These are phyloP conservation scores for Mycena galopus DNA, from an alignment of 768 basidiomycete genomes.

Conservation along the genomic window DNA sequence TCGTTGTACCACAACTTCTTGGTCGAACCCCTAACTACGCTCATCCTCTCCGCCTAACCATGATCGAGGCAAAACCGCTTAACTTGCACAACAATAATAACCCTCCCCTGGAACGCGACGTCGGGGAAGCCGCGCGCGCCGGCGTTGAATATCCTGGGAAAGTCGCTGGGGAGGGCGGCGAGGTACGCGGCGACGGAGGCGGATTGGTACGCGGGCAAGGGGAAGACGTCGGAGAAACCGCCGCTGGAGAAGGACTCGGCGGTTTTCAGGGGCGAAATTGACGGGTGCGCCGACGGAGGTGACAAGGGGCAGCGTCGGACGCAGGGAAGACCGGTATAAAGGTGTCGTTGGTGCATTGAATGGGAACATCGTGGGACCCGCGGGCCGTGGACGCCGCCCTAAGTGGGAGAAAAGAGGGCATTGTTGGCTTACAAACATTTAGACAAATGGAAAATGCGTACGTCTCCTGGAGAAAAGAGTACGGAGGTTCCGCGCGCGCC, in stretches of 20 bases:
- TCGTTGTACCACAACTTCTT: no score
- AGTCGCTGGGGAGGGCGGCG: constrained; percentile 21
- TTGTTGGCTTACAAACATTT: not conserved
- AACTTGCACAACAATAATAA: no score
- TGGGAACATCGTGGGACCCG: not conserved
- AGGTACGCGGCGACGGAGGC: constrained; percentile 43
- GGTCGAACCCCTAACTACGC: no score
- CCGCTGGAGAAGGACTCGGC: constrained; percentile 42
- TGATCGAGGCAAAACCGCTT: no score
- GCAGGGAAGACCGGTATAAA: constrained; percentile 47
- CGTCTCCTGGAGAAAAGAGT: constrained; percentile 20
- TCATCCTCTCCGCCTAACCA: no score
- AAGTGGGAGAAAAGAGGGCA: not conserved
- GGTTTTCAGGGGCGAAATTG: constrained; percentile 17
- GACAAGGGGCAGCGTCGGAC: constrained; percentile 26
- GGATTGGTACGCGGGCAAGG: constrained; percentile 49
- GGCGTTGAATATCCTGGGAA: constrained; percentile 14
- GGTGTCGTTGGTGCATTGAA: constrained; percentile 34
- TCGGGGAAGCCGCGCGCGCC: constrained; percentile 40
- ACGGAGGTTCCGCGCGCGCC: constrained; percentile 18
- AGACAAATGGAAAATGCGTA: not conserved
- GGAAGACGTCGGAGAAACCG: constrained; percentile 56
- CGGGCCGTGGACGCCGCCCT: constrained; percentile 18
- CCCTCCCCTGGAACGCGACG: constrained; percentile 28
- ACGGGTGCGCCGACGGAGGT: constrained; percentile 24